Percentiles rank a stretch among this genome's conserved stretches.
These are phyloP conservation scores for Alternaria brassicae DNA, from an alignment of 2,329 filamentous ascomycete species.

Conservation along the genomic window DNA sequence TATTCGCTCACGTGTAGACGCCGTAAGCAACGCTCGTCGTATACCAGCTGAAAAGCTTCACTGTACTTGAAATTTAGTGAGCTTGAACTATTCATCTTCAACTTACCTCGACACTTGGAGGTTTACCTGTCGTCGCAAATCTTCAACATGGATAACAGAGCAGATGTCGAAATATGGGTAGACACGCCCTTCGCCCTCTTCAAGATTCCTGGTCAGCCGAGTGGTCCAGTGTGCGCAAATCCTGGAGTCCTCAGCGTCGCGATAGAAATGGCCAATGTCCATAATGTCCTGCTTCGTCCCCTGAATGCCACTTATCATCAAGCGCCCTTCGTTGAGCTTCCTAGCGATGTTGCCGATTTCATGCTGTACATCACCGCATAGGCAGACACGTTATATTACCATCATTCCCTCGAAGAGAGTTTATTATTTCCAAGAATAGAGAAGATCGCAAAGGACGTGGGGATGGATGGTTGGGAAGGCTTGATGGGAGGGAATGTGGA, in stretches of 20 bases:
- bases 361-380: constrained; percentile 43
- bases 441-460: constrained; percentile 35
- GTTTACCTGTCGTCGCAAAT: no score
- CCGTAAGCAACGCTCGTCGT: not conserved
- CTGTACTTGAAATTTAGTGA: not conserved
- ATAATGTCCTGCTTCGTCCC: constrained; percentile 48
- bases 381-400: constrained; percentile 47
- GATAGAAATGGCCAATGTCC: constrained; percentile 45
- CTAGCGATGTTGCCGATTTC: constrained; percentile 34
- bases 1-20: not conserved
- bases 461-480: not conserved
- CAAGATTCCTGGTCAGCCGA: constrained; percentile 18
- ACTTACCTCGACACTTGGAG: not conserved
- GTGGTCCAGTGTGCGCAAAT: constrained; percentile 30
- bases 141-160: not conserved
- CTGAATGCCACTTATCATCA: constrained; percentile 50
- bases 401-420: constrained; percentile 47
- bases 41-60: not conserved
- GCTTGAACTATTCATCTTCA: not conserved
- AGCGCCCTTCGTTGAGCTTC: constrained; percentile 27
- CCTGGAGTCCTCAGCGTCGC: constrained; percentile 42
- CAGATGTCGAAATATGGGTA: constrained; percentile 9
- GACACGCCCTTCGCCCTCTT: constrained; percentile 23
- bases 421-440: constrained; percentile 49
- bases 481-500: constrained; percentile 43